Evolutionary conservation across 2,329 filamentous ascomycete genomes (phyloP), one percentile per base, ranked within the genome.

Genomic region (Fusarium vanettenii): DNA sequence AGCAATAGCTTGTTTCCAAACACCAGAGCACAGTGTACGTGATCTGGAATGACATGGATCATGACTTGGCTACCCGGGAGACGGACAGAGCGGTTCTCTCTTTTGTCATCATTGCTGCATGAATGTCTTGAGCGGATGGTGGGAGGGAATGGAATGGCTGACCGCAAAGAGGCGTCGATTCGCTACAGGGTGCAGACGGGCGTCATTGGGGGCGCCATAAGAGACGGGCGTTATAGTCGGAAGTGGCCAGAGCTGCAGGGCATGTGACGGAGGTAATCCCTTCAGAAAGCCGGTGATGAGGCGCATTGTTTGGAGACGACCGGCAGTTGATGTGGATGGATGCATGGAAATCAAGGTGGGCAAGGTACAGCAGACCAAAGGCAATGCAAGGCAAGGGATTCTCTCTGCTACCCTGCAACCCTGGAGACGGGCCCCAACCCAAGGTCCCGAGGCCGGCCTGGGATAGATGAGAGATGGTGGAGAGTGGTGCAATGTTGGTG

Each of bases 241-340:
- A 70, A 45, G 65, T 59, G 59, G 64, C 41, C 57, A 64, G 60
- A 65, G 56, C 39, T 52, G 57, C 59, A 68, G 66, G 35, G 48
- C 65, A 69, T 76, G 70, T 75, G 68, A 69, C 41, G 68, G 52
- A 55, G 33, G 55, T 20, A 37, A 59, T 59, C 55, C 55, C 55
- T 37, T 39, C 55, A 39, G 33, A 59, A 59, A 60, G 50, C 48
- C 66, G 52, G 60, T 73, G 55, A 67, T 66, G 68, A 60, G 60
- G 48, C 60, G 59, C 45, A 41, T 59, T 57, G 56, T 59, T 71
- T 50, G 59, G 41, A 64, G 57, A 56, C 45, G 39, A 67, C 56
- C 74, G 76, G 76, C 71, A 78, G 67, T 77, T 77, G 67, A 60
- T 61, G 66, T 69, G 69, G 67, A 66, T 75, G 71, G 62, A 71